Conservation (phyloP, 768 basidiomycete species). For the Leccinum longicurvipes region DNA sequence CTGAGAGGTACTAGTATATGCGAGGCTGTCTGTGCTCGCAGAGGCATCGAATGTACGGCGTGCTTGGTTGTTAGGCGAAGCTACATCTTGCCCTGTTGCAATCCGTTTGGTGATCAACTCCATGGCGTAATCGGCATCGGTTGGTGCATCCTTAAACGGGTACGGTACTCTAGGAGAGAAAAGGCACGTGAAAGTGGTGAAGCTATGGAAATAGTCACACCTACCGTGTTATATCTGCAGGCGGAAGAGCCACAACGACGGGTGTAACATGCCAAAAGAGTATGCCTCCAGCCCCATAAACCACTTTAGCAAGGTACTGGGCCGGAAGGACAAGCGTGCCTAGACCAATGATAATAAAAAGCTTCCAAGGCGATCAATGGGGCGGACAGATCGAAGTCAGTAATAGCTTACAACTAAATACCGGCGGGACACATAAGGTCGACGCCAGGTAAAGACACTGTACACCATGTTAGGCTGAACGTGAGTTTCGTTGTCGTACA, state of each 20-base stretch:
- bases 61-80: conserved; percentile 19
- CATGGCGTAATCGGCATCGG: conserved; percentile 71
- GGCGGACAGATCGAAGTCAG: background rate
- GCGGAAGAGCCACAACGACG: conserved; percentile 49
- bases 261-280: conserved; percentile 65
- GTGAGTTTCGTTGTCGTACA: background rate
- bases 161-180: conserved; percentile 41
- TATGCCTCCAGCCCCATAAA: conserved; percentile 45
- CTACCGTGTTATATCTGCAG: conserved; percentile 45
- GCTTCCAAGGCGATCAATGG: conserved; percentile 7
- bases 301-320: conserved; percentile 45
- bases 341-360: conserved; percentile 41
- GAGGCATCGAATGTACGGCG: conserved; percentile 15
- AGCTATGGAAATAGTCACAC: conserved; percentile 8
- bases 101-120: conserved; percentile 61
- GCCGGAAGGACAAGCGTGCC: conserved; percentile 46
- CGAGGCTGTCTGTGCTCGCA: conserved; percentile 6
- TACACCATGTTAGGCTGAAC: background rate
- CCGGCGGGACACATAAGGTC: conserved; percentile 44
- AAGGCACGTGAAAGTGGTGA: background rate
- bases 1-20: background rate
- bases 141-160: conserved; percentile 52
- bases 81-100: conserved; percentile 47
- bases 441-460: conserved; percentile 70
- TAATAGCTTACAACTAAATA: conserved; percentile 45